These are phyloP conservation scores for Hygrophoropsis aurantiaca DNA, from an alignment of 768 basidiomycete species.

Conservation along the genomic window DNA sequence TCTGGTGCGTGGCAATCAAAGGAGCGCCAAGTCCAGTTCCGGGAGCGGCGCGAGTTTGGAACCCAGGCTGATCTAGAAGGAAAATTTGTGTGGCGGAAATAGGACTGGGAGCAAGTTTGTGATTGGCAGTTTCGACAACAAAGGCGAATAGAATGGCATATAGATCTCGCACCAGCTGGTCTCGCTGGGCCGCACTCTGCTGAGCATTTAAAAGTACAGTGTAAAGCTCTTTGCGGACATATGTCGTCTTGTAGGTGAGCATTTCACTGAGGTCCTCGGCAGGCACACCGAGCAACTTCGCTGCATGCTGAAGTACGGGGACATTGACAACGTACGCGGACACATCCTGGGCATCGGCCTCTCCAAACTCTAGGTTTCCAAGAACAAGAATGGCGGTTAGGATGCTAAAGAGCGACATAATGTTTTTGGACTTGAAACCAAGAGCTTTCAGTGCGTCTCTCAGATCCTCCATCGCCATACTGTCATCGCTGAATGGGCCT, in stretches of 20 bases:
- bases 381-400: constrained; percentile 55
- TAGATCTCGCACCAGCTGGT: constrained; percentile 55
- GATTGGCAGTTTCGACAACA: constrained; percentile 63
- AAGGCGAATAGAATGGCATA: constrained; percentile 66
- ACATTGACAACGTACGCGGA: constrained; percentile 50
- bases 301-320: constrained; percentile 47
- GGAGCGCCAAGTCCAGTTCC: constrained; percentile 43
- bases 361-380: constrained; percentile 58
- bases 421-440: constrained; percentile 63
- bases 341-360: constrained; percentile 54
- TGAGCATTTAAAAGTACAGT: constrained; percentile 52
- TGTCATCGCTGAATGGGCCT: constrained; percentile 62
- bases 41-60: constrained; percentile 50
- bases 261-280: constrained; percentile 53
- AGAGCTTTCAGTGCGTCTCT: constrained; percentile 54
- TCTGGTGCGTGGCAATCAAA: constrained; percentile 54
- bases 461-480: constrained; percentile 56
- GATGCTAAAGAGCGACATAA: constrained; percentile 52
- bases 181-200: constrained; percentile 53
- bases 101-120: constrained; percentile 48
- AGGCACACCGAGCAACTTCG: constrained; percentile 50
- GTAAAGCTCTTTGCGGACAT: constrained; percentile 58
- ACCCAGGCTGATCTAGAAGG: constrained; percentile 57
- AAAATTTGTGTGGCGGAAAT: constrained; percentile 47
- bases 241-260: constrained; percentile 57